Percentiles rank a stretch among this genome's conserved stretches.
phyloP scores from a whole-genome alignment of 495 filamentous ascomycete genomes.

The Parmelia sp. region DNA sequence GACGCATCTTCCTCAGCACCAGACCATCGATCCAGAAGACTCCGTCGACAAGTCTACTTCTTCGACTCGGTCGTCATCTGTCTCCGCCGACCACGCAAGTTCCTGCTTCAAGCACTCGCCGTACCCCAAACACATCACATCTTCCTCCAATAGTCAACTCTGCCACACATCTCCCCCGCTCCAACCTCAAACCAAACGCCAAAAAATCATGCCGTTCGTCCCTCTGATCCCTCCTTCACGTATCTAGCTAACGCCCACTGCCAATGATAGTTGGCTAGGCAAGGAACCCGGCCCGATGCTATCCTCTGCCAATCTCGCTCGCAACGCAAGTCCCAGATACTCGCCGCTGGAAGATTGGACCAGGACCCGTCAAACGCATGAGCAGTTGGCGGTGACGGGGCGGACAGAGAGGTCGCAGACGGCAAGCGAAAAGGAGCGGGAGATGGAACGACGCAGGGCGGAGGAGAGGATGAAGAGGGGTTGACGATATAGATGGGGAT shows the following conservation, averaged over 20 bases:
- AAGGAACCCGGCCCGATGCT: neutral
- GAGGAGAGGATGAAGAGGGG: neutral
- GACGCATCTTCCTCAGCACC: neutral
- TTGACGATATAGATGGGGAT: neutral
- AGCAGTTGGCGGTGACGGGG: neutral
- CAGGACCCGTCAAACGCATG: neutral
- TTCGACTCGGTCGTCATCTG: neutral
- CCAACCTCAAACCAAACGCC: neutral
- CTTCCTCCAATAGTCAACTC: neutral
- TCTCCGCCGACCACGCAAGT: neutral
- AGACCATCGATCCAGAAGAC: neutral
- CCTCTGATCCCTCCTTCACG: neutral
- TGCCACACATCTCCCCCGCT: neutral
- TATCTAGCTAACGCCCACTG: neutral
- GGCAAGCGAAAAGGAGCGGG: neutral
- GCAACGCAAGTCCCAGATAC: neutral
- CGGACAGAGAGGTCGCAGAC: neutral
- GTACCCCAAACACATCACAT: neutral
- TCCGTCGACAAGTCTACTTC: neutral
- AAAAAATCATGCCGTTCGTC: constrained; percentile 1
- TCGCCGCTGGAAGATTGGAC: neutral
- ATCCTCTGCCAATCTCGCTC: neutral
- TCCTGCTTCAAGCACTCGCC: neutral
- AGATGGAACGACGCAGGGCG: neutral
- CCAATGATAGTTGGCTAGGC: neutral